Conservation (phyloP, 305 asterid species). For the Fraxinus nigra region DNA sequence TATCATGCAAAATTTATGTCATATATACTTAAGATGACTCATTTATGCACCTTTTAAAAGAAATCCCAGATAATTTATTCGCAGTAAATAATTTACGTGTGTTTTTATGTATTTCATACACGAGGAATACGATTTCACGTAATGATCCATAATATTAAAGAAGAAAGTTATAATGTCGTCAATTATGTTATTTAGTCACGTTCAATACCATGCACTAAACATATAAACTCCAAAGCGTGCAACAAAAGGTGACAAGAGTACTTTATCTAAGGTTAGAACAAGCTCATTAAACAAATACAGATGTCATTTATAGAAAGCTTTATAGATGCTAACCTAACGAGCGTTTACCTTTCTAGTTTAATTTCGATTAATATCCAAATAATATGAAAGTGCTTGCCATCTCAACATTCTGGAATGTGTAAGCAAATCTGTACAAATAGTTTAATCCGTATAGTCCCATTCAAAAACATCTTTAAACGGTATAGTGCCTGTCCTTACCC, state of each 20-base stretch:
- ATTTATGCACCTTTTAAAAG: neutral
- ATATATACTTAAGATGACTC: neutral
- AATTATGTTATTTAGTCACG: neutral
- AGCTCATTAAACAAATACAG: slow-evolving; percentile 35
- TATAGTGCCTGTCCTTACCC: slow-evolving; percentile 23
- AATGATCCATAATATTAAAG: neutral
- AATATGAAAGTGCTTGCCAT: neutral
- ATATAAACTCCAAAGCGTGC: slow-evolving; percentile 10
- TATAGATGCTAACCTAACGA: neutral
- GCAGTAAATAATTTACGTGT: neutral
- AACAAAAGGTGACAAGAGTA: slow-evolving; percentile 31
- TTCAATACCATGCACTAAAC: slow-evolving; percentile 13
- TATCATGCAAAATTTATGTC: neutral
- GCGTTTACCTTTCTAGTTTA: neutral
- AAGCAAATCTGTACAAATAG: neutral
- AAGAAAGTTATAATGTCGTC: neutral
- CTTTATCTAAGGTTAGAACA: slow-evolving; percentile 28
- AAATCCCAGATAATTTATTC: neutral
- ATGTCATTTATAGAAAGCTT: neutral
- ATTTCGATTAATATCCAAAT: neutral
- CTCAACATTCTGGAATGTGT: neutral
- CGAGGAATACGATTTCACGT: neutral
- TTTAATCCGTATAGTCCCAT: slow-evolving; percentile 22
- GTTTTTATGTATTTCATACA: neutral
- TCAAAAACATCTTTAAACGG: slow-evolving; percentile 32